Evolutionary conservation across 2,329 filamentous ascomycete species (phyloP).

Genomic region (Didymosphaeria variabile): DNA sequence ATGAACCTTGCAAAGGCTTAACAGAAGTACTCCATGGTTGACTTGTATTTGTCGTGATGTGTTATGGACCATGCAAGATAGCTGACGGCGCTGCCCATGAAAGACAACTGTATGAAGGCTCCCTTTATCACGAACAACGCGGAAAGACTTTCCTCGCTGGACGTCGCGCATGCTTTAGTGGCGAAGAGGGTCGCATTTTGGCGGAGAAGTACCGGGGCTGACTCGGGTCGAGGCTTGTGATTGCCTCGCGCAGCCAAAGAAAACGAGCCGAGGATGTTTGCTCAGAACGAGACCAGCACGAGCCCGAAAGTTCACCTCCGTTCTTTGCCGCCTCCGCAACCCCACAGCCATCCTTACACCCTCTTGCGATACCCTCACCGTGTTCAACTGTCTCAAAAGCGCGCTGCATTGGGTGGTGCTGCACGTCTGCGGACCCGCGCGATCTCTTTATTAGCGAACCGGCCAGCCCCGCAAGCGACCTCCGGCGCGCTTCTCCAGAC

Average conservation of each 20-base stretch:
- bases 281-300: constrained; percentile 4
- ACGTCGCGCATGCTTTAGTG: constrained; percentile 5
- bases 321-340: constrained; percentile 11
- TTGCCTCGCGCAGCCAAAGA: constrained; percentile 11
- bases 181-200: neutral
- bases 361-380: neutral
- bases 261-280: constrained; percentile 16
- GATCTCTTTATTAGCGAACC: constrained; percentile 19
- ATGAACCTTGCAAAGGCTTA: neutral
- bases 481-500: constrained; percentile 20
- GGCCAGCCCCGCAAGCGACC: constrained; percentile 37
- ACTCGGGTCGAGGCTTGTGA: constrained; percentile 10
- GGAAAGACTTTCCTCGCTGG: constrained; percentile 10
- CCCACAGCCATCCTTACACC: neutral
- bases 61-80: neutral
- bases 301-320: neutral
- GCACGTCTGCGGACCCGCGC: constrained; percentile 14
- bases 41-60: neutral
- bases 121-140: neutral
- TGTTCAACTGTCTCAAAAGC: neutral
- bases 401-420: neutral
- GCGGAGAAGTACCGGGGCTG: constrained; percentile 7
- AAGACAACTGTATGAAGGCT: neutral
- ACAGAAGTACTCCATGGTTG: neutral
- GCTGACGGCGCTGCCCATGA: neutral